A percentile compares a stretch with the other conserved stretches of the same genome.
These are phyloP conservation scores for Plasmodium malariae DNA, from an alignment of 169 alveolate genomes.

Conservation along the genomic window DNA sequence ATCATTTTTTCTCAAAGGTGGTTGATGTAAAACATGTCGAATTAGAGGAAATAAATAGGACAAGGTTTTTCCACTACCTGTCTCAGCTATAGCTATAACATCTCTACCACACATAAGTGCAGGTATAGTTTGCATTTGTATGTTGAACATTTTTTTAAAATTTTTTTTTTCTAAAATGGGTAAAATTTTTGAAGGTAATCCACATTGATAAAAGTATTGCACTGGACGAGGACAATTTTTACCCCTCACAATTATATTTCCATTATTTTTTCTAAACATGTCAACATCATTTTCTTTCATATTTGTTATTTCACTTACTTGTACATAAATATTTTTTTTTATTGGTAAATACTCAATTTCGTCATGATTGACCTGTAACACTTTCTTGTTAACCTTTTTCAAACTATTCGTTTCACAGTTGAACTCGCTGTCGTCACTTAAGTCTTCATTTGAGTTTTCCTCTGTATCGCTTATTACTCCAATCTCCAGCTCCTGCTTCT, in stretches of 20 bases:
- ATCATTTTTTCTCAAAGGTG: conserved; percentile 91
- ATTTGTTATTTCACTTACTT: conserved; percentile 89
- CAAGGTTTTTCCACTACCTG: conserved; percentile 99
- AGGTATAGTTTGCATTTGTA: conserved; percentile 97
- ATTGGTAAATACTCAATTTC: conserved; percentile 89
- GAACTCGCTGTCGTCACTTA: conserved; percentile 79
- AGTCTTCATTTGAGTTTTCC: conserved; percentile 10
- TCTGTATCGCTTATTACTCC: conserved; percentile 68
- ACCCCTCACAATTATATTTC: conserved; percentile 94
- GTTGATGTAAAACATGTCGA: conserved; percentile 94
- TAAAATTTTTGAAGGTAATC: conserved; percentile 94
- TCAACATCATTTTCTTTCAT: conserved; percentile 93
- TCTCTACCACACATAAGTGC: conserved; percentile 96
- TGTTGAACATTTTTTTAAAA: conserved; percentile 96
- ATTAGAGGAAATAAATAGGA: conserved; percentile 98
- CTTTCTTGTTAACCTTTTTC: conserved; percentile 83
- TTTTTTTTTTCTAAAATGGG: conserved; percentile 92
- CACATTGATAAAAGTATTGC: conserved; percentile 96
- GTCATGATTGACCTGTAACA: conserved; percentile 91
- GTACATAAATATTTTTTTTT: conserved; percentile 91
- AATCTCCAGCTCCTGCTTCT: conserved; percentile 70
- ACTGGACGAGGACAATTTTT: conserved; percentile 96
- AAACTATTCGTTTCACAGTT: conserved; percentile 48
- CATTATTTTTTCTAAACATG: conserved; percentile 90
- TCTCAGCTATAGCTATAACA: conserved; percentile 98